A percentile compares a stretch with the other conserved stretches of the same genome.
These are phyloP conservation scores for Astraeus odoratus DNA, from an alignment of 768 basidiomycete species.

Conservation along the genomic window DNA sequence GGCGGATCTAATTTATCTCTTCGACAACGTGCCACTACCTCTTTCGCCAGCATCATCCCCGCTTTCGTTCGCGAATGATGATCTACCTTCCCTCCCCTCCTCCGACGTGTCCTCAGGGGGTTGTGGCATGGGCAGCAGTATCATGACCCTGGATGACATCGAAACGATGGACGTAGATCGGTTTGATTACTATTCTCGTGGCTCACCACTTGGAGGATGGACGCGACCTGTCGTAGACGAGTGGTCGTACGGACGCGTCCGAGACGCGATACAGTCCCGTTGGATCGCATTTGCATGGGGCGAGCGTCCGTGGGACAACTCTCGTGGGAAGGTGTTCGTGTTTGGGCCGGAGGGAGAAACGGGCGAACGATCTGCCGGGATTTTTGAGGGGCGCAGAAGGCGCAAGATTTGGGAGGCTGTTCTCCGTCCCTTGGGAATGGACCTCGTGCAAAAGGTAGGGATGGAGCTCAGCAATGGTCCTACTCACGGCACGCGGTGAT, in stretches of 20 bases:
- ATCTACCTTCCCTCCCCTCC: slow-evolving; percentile 23
- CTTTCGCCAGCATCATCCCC: slow-evolving; percentile 28
- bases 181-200: slow-evolving; percentile 10
- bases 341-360: slow-evolving; percentile 81
- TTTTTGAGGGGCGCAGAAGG: slow-evolving; percentile 62
- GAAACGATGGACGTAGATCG: slow-evolving; percentile 19
- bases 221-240: slow-evolving; percentile 52
- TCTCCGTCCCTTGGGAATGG: slow-evolving; percentile 59
- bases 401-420: slow-evolving; percentile 55
- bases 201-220: slow-evolving; percentile 38
- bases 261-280: slow-evolving; percentile 63
- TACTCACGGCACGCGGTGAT: slow-evolving; percentile 17
- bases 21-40: slow-evolving; percentile 65
- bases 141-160: slow-evolving; percentile 20
- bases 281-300: slow-evolving; percentile 76
- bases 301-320: slow-evolving; percentile 60
- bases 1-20: slow-evolving; percentile 70
- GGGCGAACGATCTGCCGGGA: slow-evolving; percentile 57
- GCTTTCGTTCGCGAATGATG: slow-evolving; percentile 29
- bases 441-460: slow-evolving; percentile 66
- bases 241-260: slow-evolving; percentile 58
- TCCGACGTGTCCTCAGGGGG: slow-evolving; percentile 19
- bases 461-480: slow-evolving; percentile 70
- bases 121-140: slow-evolving; percentile 10
- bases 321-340: slow-evolving; percentile 57